A percentile compares a stretch with the other conserved stretches of the same genome.
Evolutionary conservation across 768 basidiomycete species (phyloP).

Genomic region (Leccinum disarticulatum): DNA sequence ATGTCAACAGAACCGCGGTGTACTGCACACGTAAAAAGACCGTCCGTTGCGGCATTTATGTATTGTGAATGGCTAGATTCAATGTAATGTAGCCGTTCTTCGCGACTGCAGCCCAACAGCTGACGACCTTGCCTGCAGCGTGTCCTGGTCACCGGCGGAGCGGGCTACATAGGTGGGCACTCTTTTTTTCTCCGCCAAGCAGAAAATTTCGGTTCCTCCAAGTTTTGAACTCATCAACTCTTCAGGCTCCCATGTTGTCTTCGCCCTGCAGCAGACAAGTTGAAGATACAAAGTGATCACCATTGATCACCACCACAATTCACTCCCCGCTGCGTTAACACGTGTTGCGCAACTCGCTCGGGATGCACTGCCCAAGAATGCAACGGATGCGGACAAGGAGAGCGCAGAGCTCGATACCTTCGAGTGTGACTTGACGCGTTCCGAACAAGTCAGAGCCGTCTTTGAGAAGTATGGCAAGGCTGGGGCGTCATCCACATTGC

Average conservation of each 20-base stretch:
- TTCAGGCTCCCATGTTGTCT: constrained; percentile 91
- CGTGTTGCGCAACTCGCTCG: constrained; percentile 81
- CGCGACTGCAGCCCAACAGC: background rate
- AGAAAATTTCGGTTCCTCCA: constrained; percentile 2
- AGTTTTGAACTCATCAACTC: constrained; percentile 11
- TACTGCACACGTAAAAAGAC: too few species aligned
- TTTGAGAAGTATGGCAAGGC: constrained; percentile 83
- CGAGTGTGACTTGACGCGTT: constrained; percentile 71
- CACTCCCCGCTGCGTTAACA: constrained; percentile 68
- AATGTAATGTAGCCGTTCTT: background rate
- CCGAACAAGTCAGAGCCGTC: constrained; percentile 68
- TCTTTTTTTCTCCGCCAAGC: background rate
- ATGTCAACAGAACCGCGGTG: background rate
- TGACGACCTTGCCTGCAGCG: constrained; percentile 39
- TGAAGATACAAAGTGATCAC: constrained; percentile 89
- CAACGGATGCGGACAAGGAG: constrained; percentile 66
- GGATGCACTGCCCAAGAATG: constrained; percentile 62
- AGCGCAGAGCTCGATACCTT: constrained; percentile 72
- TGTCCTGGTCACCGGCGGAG: constrained; percentile 75
- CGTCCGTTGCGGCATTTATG: background rate
- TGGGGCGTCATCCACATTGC: constrained; percentile 98
- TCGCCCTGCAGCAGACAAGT: constrained; percentile 81
- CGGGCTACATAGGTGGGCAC: constrained; percentile 81
- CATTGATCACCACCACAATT: constrained; percentile 95
- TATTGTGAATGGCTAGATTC: background rate